Percentiles rank a stretch among this genome's conserved stretches.
Conservation (phyloP, 768 basidiomycete genomes). For the Phallus indusiatus region DNA sequence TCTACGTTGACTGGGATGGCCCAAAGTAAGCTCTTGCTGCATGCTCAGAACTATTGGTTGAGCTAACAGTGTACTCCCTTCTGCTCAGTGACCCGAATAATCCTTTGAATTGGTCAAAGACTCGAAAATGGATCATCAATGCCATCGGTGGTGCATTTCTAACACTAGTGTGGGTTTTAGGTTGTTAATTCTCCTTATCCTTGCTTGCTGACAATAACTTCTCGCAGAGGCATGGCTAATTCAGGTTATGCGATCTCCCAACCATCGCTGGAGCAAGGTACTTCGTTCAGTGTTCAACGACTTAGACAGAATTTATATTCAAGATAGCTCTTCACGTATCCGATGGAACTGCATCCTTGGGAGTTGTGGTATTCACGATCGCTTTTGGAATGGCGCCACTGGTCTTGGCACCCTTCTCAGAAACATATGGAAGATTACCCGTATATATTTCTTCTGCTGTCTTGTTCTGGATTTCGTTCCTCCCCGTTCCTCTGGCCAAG, state of each 20-base stretch:
- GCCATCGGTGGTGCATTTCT: not conserved
- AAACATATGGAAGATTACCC: not conserved
- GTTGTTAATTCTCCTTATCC: not conserved
- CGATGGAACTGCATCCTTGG: not conserved
- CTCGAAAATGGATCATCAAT: slow-evolving; percentile 39
- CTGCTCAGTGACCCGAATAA: slow-evolving; percentile 34
- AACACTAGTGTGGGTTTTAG: not conserved
- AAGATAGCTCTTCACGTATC: not conserved
- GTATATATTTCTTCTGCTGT: slow-evolving; percentile 2
- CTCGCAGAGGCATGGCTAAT: not conserved
- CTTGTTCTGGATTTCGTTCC: slow-evolving; percentile 3
- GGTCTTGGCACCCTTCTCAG: slow-evolving; percentile 4
- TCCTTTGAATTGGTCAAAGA: slow-evolving; percentile 44
- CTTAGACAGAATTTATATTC: not conserved
- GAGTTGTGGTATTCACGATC: slow-evolving; percentile 1
- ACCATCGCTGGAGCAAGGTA: slow-evolving; percentile 2
- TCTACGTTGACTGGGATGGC: slow-evolving; percentile 2
- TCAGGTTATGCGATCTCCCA: slow-evolving; percentile 3
- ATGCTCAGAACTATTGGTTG: not conserved
- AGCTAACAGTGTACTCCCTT: not conserved
- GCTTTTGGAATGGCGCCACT: not conserved
- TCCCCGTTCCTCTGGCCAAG: not conserved
- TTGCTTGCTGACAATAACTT: not conserved
- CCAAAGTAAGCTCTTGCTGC: not conserved
- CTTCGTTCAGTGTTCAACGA: not conserved